phyloP scores from a whole-genome alignment of 2,329 filamentous ascomycete genomes.

The Talaromyces sp. region DNA sequence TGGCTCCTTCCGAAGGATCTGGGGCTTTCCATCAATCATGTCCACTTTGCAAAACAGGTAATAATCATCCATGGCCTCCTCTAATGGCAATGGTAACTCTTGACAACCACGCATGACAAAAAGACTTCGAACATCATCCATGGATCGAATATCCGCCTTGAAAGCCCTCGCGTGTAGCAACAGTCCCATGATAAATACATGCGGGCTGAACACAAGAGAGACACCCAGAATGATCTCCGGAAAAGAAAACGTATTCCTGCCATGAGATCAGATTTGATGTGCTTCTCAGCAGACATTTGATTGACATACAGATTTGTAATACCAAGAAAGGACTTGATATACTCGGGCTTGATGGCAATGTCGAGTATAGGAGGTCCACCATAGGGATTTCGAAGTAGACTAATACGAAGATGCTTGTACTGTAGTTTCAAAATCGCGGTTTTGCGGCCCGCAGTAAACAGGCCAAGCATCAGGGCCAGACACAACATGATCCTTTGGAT shows the following conservation, averaged over 20 bases:
- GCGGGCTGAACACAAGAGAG: constrained; percentile 22
- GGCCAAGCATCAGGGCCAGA: constrained; percentile 19
- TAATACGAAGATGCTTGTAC: constrained; percentile 24
- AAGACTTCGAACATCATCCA: constrained; percentile 24
- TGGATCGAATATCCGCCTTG: constrained; percentile 15
- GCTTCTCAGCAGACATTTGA: background rate
- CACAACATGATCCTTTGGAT: constrained; percentile 24
- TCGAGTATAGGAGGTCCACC: constrained; percentile 20
- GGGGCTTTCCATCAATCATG: constrained; percentile 19
- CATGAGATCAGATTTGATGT: background rate
- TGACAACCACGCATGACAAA: constrained; percentile 20
- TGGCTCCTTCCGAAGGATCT: constrained; percentile 20
- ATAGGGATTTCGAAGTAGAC: constrained; percentile 22
- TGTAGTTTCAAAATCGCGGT: constrained; percentile 21
- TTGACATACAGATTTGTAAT: constrained; percentile 24
- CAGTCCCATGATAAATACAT: constrained; percentile 25
- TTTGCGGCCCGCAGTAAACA: constrained; percentile 25
- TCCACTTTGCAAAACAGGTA: constrained; percentile 26
- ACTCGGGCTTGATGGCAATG: constrained; percentile 23
- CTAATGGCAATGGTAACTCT: constrained; percentile 23
- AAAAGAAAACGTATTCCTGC: background rate
- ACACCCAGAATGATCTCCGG: background rate
- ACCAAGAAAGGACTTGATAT: constrained; percentile 25
- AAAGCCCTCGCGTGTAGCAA: constrained; percentile 24
- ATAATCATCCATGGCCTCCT: constrained; percentile 23